Evolutionary conservation across 768 basidiomycete genomes (phyloP), one percentile per base, ranked within the genome.

Genomic region (Lactarius psammicola): DNA sequence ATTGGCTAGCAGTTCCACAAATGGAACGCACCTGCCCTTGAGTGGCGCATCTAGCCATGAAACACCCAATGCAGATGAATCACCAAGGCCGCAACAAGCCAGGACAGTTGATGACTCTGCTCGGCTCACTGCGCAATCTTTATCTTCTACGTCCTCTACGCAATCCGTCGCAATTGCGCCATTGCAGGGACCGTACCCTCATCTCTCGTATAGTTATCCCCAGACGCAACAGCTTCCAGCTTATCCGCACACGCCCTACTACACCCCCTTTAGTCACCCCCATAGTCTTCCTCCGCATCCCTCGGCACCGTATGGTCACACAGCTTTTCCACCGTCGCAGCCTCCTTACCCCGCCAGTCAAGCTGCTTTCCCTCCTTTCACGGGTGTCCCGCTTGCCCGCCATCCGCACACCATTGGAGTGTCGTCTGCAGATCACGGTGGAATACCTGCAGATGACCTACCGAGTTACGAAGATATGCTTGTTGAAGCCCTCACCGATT

Each of bases 381-480:
- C 66, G 34, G 59, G 65, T 44, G 40, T 64, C 59, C 69, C 71
- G 46, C 59, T 70, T 57, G 56, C 64, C 34, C 71, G 59, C 15
- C 68, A 66, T 23, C 65, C 53, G 3, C 58, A 67, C 15, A 1
- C 66, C 20, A 49, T 51, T 56, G 59, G 60, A 60, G 68, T 74
- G 4, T 59, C 72, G 23, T 73, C 73, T 28, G 70, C 73, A 3
- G 74, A 69, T 51, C 70, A 69, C 8, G 75, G 66, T 28, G 64
- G 72, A 59, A 59, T 61, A 61, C 33, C 60, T 23, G 13, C 74
- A 0, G 82, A 81, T n/a, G 84, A 92, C 70, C 80, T 94, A 57
- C 92, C 92, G 8, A 90, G 88, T 68, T 95, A 95, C 64, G 92
- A 95, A 72, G 92, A 94, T 68, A 95, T 95, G 93, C 90, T 94